Percentiles rank a stretch among this genome's conserved stretches.
Evolutionary conservation across 1,284 basidiomycete genomes (phyloP).

Genomic region (Anthracocystis walkeri): DNA sequence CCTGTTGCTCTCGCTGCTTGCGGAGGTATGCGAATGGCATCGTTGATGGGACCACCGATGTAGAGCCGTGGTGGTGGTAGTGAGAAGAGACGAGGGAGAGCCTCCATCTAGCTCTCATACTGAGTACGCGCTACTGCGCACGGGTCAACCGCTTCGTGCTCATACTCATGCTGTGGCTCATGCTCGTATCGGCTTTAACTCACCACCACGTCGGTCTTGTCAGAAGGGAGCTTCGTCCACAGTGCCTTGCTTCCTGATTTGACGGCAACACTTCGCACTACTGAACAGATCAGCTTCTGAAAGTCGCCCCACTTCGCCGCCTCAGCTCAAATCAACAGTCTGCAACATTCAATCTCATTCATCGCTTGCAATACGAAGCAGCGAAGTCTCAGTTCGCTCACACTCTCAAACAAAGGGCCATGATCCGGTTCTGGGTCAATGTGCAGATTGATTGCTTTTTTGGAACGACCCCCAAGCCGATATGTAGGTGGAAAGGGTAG

Average conservation of each 20-base stretch:
- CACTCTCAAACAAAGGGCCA: too few species aligned
- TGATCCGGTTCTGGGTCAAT: constrained; percentile 23
- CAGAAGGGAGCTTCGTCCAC: too few species aligned
- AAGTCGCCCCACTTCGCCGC: neutral
- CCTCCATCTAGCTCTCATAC: neutral
- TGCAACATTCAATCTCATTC: neutral
- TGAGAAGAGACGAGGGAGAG: neutral
- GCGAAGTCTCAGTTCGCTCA: neutral
- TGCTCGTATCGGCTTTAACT: too few species aligned
- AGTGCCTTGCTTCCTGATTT: neutral
- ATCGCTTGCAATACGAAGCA: neutral
- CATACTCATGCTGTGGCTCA: neutral
- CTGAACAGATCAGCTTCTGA: neutral
- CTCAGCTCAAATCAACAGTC: neutral
- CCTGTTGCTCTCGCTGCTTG: constrained; percentile 12
- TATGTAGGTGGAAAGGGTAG: constrained; percentile 23
- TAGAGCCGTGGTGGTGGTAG: neutral
- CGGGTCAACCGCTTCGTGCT: neutral
- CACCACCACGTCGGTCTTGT: too few species aligned
- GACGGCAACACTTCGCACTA: neutral
- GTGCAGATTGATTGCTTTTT: constrained; percentile 55
- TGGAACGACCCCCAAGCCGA: constrained; percentile 42
- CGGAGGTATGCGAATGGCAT: constrained; percentile 31
- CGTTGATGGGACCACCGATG: neutral
- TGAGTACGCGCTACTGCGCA: neutral